Base-by-base conservation (phyloP, 441 rosid species). In the Croton setiger region DNA sequence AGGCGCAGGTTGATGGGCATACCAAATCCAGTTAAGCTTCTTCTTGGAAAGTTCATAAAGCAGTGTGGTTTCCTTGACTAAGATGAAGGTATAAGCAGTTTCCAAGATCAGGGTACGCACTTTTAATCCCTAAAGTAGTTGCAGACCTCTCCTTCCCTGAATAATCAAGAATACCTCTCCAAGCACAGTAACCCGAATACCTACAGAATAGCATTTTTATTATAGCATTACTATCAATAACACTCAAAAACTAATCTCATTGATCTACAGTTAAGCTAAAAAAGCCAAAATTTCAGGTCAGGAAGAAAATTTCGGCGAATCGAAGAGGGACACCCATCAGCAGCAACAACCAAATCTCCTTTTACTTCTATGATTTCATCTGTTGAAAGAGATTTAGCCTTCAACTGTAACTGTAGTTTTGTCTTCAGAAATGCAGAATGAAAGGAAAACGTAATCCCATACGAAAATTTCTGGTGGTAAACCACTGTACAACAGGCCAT, bases 111-210 rank as follows among this genome's bases (percentile, higher is more conserved):
- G 92, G 91, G 72, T 88, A 87, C 64, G 68, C 77, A 55, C 55
- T 80, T 68, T 78, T 64, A 23, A 90, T 82, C 14, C 79, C 87
- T 4, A 60, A 0, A 20, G 86, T 72, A 21, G 71, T 79, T 66
- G 83, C 92, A 7, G 86, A 84, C 67, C 79, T 72, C 81, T 86
- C 96, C 60, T 61, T 63, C 33, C 74, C 84, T 12, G 88, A 80
- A 72, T 85, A 90, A 71, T 93, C 83, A 39, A 85, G 82, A 72
- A 90, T 78, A 36, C 98, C 92, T 81, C 92, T 81, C 93, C 93
- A 85, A 31, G 96, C 96, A 72, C 90, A 90, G 23, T 86, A 93
- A 51, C 96, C 96, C 2, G 92, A 85, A 69, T 90, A 90, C 83
- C 97, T 88, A 68, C 69, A 63, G 44, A 68, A 60, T 5, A 31